Evolutionary conservation across 768 basidiomycete species (phyloP).

Genomic region (Tubosaeta sp.): DNA sequence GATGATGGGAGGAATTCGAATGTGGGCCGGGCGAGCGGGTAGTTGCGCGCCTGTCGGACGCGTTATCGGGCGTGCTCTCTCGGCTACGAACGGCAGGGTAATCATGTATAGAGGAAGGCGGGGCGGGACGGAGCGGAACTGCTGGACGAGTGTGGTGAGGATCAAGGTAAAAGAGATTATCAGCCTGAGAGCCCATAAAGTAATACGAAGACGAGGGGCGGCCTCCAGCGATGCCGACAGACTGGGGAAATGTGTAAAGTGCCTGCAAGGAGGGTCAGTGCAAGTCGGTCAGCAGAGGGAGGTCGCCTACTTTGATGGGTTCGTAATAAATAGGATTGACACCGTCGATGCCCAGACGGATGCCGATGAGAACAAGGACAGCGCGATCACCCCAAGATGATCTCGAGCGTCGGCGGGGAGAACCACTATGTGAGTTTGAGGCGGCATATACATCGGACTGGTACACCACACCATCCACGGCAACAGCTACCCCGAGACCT

Average conservation of each 20-base stretch:
- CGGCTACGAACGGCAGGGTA: constrained; percentile 21
- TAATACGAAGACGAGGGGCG: constrained; percentile 97
- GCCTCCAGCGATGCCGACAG: constrained; percentile 94
- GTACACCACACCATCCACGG: constrained; percentile 78
- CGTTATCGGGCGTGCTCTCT: constrained; percentile 30
- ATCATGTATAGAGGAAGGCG: constrained; percentile 25
- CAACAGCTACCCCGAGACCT: constrained; percentile 76
- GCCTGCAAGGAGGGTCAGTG: constrained; percentile 40
- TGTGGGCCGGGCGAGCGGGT: constrained; percentile 24
- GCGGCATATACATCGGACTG: constrained; percentile 83
- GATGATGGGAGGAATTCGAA: constrained; percentile 26
- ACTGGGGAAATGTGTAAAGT: constrained; percentile 91
- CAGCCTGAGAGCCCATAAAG: constrained; percentile 90
- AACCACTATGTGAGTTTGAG: constrained; percentile 39
- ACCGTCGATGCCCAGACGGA: constrained; percentile 85
- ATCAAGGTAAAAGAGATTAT: constrained; percentile 80
- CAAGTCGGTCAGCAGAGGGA: not conserved
- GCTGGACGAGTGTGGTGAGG: constrained; percentile 77
- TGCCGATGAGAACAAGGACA: constrained; percentile 82
- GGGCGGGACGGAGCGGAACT: constrained; percentile 60
- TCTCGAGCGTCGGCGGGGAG: constrained; percentile 29
- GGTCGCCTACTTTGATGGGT: constrained; percentile 57
- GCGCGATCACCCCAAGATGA: constrained; percentile 74
- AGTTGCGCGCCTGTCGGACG: constrained; percentile 22
- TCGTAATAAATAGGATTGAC: constrained; percentile 96